phyloP scores from a whole-genome alignment of 768 basidiomycete species.

The Boletus barrowsii region DNA sequence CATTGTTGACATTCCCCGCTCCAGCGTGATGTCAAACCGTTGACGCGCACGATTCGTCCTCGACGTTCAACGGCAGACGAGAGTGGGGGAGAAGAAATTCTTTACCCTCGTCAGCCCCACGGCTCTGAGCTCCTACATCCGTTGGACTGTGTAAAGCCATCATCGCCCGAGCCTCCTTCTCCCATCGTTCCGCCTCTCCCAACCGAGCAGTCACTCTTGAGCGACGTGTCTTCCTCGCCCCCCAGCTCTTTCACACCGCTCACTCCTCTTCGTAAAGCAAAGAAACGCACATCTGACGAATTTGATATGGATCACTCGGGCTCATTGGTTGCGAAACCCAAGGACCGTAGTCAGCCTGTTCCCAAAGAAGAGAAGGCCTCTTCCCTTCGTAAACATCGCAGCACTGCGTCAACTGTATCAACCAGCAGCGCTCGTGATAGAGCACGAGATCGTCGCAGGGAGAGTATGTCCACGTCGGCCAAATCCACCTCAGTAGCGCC shows the following conservation, averaged over 20 bases:
- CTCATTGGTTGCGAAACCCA: slow-evolving; percentile 50
- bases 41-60: slow-evolving; percentile 50
- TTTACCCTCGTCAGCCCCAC: slow-evolving; percentile 70
- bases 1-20: slow-evolving; percentile 1
- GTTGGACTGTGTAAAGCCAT: slow-evolving; percentile 31
- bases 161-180: slow-evolving; percentile 28
- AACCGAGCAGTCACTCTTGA: slow-evolving; percentile 30
- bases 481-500: slow-evolving; percentile 19
- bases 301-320: slow-evolving; percentile 78
- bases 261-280: slow-evolving; percentile 49
- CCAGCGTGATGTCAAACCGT: slow-evolving; percentile 44
- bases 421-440: slow-evolving; percentile 38
- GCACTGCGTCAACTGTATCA: slow-evolving; percentile 56
- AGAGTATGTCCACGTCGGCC: slow-evolving; percentile 43
- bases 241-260: slow-evolving; percentile 59
- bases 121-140: slow-evolving; percentile 30
- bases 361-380: slow-evolving; percentile 50
- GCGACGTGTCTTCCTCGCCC: slow-evolving; percentile 40
- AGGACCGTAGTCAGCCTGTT: slow-evolving; percentile 23
- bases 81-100: slow-evolving; percentile 87
- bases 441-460: slow-evolving; percentile 53
- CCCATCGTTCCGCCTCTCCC: slow-evolving; percentile 31
- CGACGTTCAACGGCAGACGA: slow-evolving; percentile 73
- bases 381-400: slow-evolving; percentile 64
- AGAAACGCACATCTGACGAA: slow-evolving; percentile 79